Percentiles rank a stretch among this genome's conserved stretches.
These are phyloP conservation scores for Capsicum pubescens DNA, from an alignment of 257 asterid genomes.

Conservation along the genomic window DNA sequence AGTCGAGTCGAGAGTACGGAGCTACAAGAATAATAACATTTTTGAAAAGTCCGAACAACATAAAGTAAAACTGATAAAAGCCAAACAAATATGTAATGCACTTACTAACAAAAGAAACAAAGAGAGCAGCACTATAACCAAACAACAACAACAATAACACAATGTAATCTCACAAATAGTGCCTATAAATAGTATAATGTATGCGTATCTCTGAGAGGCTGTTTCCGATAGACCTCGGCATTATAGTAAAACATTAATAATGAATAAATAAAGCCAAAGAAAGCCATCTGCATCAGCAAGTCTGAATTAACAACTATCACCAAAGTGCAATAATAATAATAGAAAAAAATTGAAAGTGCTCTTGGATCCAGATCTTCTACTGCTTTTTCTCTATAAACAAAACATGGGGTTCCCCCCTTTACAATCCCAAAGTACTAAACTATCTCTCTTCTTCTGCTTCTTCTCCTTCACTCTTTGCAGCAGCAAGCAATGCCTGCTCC, in stretches of 20 bases:
- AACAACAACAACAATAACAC: background rate
- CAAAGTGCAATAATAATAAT: slow-evolving; percentile 55
- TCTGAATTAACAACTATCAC: slow-evolving; percentile 39
- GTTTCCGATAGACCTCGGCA: no score
- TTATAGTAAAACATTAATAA: background rate
- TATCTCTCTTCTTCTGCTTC: slow-evolving; percentile 33
- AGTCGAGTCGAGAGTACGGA: background rate
- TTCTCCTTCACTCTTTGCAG: slow-evolving; percentile 39
- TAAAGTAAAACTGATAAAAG: background rate
- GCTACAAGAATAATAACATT: background rate
- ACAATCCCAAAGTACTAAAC: slow-evolving; percentile 62
- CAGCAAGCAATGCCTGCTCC: slow-evolving; percentile 65
- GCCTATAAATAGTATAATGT: no score
- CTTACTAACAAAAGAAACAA: background rate
- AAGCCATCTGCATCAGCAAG: slow-evolving; percentile 57
- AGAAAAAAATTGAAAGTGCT: slow-evolving; percentile 53
- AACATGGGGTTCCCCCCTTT: slow-evolving; percentile 70
- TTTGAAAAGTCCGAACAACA: background rate
- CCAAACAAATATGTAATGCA: background rate
- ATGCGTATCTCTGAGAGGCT: no score
- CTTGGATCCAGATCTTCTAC: slow-evolving; percentile 84
- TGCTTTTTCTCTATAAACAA: slow-evolving; percentile 67
- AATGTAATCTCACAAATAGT: no score
- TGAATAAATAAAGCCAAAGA: slow-evolving; percentile 41
- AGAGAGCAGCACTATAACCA: background rate